phyloP scores from a whole-genome alignment of 2,329 filamentous ascomycete species.

The Diaporthe longicolla region DNA sequence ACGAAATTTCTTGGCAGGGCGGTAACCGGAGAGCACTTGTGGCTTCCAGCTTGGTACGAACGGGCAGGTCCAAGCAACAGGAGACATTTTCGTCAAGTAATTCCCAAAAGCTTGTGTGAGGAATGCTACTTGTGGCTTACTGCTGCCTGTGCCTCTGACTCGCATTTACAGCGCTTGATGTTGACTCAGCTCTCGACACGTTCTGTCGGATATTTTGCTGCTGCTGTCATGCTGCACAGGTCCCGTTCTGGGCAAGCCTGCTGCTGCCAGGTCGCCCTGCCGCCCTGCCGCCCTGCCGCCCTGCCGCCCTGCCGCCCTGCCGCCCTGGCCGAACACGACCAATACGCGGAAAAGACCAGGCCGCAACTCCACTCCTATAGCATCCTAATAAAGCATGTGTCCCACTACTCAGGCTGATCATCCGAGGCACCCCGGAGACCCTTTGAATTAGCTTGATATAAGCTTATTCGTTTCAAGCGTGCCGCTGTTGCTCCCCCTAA shows the following conservation, averaged over 20 bases:
- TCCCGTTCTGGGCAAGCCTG: slow-evolving; percentile 14
- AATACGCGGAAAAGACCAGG: slow-evolving; percentile 8
- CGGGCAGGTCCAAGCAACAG: slow-evolving; percentile 4
- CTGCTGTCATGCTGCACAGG: slow-evolving; percentile 3
- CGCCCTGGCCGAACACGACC: slow-evolving; percentile 15
- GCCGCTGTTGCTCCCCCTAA: background rate
- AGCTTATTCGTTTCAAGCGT: slow-evolving; percentile 32
- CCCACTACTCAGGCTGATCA: slow-evolving; percentile 21
- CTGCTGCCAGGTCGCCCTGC: background rate
- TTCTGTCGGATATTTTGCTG: background rate
- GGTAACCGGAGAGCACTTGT: slow-evolving; percentile 16
- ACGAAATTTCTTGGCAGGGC: background rate
- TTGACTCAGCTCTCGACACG: background rate
- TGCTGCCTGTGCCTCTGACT: background rate
- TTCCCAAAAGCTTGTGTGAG: background rate
- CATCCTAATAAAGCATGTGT: slow-evolving; percentile 14
- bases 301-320: background rate
- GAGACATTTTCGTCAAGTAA: background rate
- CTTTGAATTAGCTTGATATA: slow-evolving; percentile 23
- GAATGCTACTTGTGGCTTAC: background rate
- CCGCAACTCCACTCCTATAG: slow-evolving; percentile 5
- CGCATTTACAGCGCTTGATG: slow-evolving; percentile 1
- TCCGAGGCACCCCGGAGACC: slow-evolving; percentile 15
- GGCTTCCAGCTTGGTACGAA: slow-evolving; percentile 4
- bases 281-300: slow-evolving; percentile 2